phyloP scores from a whole-genome alignment of 2,329 filamentous ascomycete genomes.

The Talaromyces sp. region DNA sequence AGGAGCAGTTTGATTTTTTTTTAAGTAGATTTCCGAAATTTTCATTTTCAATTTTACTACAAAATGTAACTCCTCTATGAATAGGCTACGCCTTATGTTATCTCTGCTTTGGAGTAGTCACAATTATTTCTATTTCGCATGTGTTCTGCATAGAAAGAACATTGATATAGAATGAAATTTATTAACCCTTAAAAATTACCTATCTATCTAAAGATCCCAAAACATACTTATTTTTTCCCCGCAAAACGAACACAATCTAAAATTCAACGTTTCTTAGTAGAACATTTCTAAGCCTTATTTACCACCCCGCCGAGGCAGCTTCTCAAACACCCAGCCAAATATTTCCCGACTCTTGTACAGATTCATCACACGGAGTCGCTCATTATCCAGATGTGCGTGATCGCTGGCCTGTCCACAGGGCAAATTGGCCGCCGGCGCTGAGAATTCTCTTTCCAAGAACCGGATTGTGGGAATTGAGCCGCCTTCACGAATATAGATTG shows the following conservation, averaged over 20 bases:
- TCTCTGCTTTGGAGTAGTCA: neutral
- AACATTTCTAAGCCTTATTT: neutral
- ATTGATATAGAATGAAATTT: neutral
- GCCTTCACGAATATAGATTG: constrained; percentile 91
- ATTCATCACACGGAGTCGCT: constrained; percentile 83
- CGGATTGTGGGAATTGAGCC: constrained; percentile 92
- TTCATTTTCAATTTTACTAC: no score
- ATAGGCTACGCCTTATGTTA: no score
- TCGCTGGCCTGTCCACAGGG: constrained; percentile 95
- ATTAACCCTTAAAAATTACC: neutral
- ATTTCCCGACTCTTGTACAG: constrained; percentile 89
- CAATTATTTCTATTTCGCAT: neutral
- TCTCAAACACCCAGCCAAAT: constrained; percentile 77
- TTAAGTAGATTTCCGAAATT: no score
- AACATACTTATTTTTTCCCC: neutral
- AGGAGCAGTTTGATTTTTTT: no score
- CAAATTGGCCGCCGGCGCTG: constrained; percentile 83
- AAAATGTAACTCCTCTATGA: no score
- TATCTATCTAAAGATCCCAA: neutral
- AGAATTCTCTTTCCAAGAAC: constrained; percentile 91
- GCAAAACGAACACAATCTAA: neutral
- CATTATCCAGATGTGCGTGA: constrained; percentile 89
- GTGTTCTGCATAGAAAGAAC: neutral
- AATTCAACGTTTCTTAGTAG: neutral
- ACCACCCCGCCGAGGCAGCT: constrained; percentile 46